Evolutionary conservation across 306 rosid species (phyloP), one percentile per base, ranked within the genome.

Genomic region (Neltuma alba): DNA sequence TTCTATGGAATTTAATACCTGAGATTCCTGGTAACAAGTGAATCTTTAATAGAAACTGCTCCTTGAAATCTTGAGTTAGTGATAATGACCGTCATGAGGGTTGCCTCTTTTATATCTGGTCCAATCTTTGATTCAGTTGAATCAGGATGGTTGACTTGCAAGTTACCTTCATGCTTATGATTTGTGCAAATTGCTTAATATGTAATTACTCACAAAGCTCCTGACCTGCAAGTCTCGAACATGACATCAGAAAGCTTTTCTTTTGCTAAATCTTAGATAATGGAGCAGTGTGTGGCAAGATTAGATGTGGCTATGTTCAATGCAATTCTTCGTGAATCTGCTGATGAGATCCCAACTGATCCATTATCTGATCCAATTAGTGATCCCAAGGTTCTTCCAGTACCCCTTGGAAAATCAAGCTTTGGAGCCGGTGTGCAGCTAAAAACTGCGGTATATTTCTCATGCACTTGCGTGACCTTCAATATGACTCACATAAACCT

Each of bases 291-390:
- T 3, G 93, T 93, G 77, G 87, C 91, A 14, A 91, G 98, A 88
- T 77, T 93, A 80, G 98, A 93, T 76, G 91, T 91, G 83, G 97
- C 98, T 31, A 91, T 91, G 98, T 87, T 93, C 88, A 93, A 93
- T 83, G 98, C 98, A 5, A 91, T 93, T 83, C 97, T 93, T 79
- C 97, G 97, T 41, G 89, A 93, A 75, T 89, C 98, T 34, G 86
- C 78, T 34, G 93, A 93, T 44, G 97, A 88, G 74, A 88, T 88
- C n/a, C 98, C 97, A 42, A 87, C 94, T 16, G 96, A 93, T 82
- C 98, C 98, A 52, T 86, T 91, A 80, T 93, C 97, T 1, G 98
- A 93, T 41, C 91, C 98, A 54, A 89, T 93, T 27, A 86, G 88
- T 74, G 93, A 93, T 79, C 83, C 89, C 37, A 89, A 83, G 82